Evolutionary conservation across 73 alveolate genomes (phyloP).

Genomic region (Tetrahymena borealis): DNA sequence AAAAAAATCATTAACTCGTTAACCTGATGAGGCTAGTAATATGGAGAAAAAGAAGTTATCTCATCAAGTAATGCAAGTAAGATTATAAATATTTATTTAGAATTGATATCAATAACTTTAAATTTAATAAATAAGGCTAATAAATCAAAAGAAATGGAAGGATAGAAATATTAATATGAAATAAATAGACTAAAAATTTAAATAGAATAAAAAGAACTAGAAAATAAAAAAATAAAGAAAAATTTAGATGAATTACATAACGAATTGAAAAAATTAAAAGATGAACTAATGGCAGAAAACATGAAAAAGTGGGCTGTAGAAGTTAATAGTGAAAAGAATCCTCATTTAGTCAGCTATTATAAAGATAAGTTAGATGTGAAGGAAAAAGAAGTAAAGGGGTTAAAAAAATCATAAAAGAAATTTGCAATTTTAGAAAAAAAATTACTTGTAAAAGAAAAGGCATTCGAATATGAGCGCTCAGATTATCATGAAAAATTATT

Average conservation of each 20-base stretch:
- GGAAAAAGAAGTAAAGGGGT: conserved; percentile 37
- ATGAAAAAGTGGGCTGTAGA: conserved; percentile 50
- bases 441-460: conserved; percentile 46
- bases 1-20: not conserved
- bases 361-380: conserved; percentile 43
- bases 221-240: conserved; percentile 29
- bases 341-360: conserved; percentile 24
- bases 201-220: conserved; percentile 27
- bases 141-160: conserved; percentile 17
- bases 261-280: conserved; percentile 17
- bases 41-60: not conserved
- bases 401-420: conserved; percentile 31
- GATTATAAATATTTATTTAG: not conserved
- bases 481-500: conserved; percentile 39
- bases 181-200: conserved; percentile 11
- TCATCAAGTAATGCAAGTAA: not conserved
- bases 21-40: not conserved
- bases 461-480: conserved; percentile 49
- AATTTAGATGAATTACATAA: not conserved
- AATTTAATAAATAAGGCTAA: not conserved
- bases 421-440: conserved; percentile 40
- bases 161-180: conserved; percentile 9
- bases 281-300: conserved; percentile 46
- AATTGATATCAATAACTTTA: not conserved
- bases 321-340: conserved; percentile 31